Evolutionary conservation across 495 filamentous ascomycete genomes (phyloP), one percentile per base, ranked within the genome.

Genomic region (Talaromyces thailandensis): DNA sequence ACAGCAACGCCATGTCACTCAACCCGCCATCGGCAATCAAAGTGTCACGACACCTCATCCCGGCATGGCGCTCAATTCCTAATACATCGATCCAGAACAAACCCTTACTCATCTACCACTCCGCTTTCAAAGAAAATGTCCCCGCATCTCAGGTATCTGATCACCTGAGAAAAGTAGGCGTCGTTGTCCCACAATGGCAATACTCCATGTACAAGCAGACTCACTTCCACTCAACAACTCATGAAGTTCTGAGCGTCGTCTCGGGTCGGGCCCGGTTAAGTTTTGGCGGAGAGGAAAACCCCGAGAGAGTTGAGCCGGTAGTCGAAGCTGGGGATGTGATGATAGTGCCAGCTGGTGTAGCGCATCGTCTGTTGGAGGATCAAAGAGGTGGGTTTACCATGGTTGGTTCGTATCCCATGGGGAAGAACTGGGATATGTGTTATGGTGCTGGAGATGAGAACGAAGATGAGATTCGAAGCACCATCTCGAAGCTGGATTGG

Each of bases 351-450:
- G 86, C 86, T 1, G 87, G 87, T 1, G 84, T 90, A 8, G 80
- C 75, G 11, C 84, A 90, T 76, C 73, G 84, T 21, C 72, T 89
- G 48, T 68, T 88, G 28, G 74, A 83, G 58, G 84, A 89, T 67
- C 55, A 81, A 28, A 73, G 73, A 26, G 71, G 75, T 40, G 75
- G 68, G 4, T 89, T 91, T 69, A 71, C 77, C 63, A 90, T 89
- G 84, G 81, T 91, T 6, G 87, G 86, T 11, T 79, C 77, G 53
- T 90, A 89, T 76, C 85, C 84, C 8, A 72, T 62, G 45, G 78
- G 77, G 2, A 81, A 78, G 56, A 66, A 72, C 28, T 89, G 84
- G 82, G 85, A 88, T 69, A 88, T 89, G 85, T 89, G 86, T 64
- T 90, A 88, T 74, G 86, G 87, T 24, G 72, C 72, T 61, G 59